Conservation (phyloP, 23 red algal genomes). For the Gracilariopsis chorda region DNA sequence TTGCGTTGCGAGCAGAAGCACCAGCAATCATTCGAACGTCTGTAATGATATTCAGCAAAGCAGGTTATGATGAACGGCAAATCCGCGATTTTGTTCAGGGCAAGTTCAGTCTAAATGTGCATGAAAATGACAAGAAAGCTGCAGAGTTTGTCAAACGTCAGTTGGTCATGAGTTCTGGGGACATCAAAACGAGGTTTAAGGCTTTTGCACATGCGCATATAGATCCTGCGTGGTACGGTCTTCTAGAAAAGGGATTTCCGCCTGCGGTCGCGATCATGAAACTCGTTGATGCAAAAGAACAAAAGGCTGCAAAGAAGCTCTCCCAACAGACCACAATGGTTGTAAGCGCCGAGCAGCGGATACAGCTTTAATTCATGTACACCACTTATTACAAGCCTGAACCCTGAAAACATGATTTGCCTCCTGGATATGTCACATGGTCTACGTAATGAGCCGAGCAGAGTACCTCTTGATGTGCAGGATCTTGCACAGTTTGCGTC, state of each 20-base stretch:
- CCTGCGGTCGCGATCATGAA: constrained; percentile 73
- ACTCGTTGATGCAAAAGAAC: constrained; percentile 70
- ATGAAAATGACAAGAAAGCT: constrained; percentile 36
- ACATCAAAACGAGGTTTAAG: constrained; percentile 75
- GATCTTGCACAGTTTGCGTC: too few species aligned
- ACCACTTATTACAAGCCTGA: too few species aligned
- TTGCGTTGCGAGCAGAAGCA: constrained; percentile 48
- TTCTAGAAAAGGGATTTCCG: constrained; percentile 73
- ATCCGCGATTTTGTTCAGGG: constrained; percentile 53
- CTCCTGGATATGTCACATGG: too few species aligned
- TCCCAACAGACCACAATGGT: neutral
- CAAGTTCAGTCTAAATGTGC: constrained; percentile 60
- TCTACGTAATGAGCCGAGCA: too few species aligned
- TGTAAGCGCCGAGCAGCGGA: constrained; percentile 41
- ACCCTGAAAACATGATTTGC: too few species aligned
- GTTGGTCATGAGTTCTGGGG: constrained; percentile 26
- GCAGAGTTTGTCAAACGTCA: constrained; percentile 25
- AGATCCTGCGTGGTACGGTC: constrained; percentile 73
- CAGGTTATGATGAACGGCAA: constrained; percentile 52
- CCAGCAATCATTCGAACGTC: constrained; percentile 56
- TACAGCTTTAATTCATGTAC: constrained; percentile 21
- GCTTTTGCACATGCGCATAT: constrained; percentile 69
- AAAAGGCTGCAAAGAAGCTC: constrained; percentile 60
- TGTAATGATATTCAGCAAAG: constrained; percentile 58
- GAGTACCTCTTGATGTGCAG: too few species aligned